phyloP scores from a whole-genome alignment of 345 rosid species.

The Adansonia digitata region DNA sequence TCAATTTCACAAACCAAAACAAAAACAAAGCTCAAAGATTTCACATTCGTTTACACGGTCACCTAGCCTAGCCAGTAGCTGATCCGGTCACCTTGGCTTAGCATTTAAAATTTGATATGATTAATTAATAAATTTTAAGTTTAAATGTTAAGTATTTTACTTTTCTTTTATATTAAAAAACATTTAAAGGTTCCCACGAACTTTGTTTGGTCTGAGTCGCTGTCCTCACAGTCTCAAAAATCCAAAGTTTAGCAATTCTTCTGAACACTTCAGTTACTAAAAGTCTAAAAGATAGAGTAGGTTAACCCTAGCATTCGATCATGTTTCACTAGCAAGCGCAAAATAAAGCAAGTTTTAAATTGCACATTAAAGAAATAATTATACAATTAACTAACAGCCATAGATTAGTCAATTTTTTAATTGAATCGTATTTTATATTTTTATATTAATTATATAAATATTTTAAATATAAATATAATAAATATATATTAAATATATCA shows the following conservation, averaged over 20 bases:
- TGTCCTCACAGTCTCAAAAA: not conserved
- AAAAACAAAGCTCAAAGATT: not conserved
- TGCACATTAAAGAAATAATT: not conserved
- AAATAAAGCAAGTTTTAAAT: conserved; percentile 1
- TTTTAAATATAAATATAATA: too few species aligned
- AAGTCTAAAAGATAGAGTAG: not conserved
- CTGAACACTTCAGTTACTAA: not conserved
- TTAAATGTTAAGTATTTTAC: too few species aligned
- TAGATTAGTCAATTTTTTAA: too few species aligned
- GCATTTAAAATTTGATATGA: too few species aligned
- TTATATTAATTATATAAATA: too few species aligned
- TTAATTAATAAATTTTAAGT: too few species aligned
- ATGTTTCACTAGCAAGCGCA: conserved; percentile 4
- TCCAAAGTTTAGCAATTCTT: not conserved
- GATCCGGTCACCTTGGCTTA: not conserved
- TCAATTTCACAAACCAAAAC: not conserved
- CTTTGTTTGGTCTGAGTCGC: conserved; percentile 3
- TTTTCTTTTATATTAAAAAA: too few species aligned
- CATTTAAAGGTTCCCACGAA: not conserved
- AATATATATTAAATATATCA: too few species aligned
- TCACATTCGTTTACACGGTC: not conserved
- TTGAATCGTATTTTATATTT: too few species aligned
- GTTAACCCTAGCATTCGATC: not conserved
- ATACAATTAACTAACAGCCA: not conserved
- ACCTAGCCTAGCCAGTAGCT: not conserved